Evolutionary conservation across 306 rosid species (phyloP), one percentile per base, ranked within the genome.

Genomic region (Cicer arietinum): DNA sequence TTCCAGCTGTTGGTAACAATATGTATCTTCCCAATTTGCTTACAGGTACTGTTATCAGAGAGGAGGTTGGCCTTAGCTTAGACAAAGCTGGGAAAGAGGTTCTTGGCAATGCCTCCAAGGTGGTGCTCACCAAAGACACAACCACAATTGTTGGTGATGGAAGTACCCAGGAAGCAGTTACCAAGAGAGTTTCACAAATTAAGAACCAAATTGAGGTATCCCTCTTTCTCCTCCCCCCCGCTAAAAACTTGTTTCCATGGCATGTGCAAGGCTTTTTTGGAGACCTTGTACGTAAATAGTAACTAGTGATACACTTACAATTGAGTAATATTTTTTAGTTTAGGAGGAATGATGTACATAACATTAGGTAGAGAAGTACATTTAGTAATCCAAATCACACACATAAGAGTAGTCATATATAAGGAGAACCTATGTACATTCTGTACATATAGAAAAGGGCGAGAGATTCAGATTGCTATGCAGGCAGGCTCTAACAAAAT

Each of bases 71-170:
- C 60, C 97, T 94, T 75, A 57, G 91, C 14, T 77, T 94, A 25
- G 99, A 94, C 87, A 92, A 90, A 76, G 97, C 84, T 66, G 99
- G 92, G 44, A 94, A 90, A 70, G 97, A 91, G 80, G 97, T 94
- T 62, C 84, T 94, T 4, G 99, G 99, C 12, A 80, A 79, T 9
- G 99, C 99, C 47, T 87, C 99, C 52, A 94, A 94, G 90, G 92
- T 90, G 69, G 99, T 94, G 75, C 99, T 94, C 42, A 94, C 99
- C 30, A 94, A 94, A 82, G 99, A 94, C 79, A 71, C 81, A 62
- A 89, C 98, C 63, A 94, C 96, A 25, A 85, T 94, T 67, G 96
- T 94, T 72, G 99, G 99, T 73, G 99, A 94, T 41, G 99, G 99
- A 77, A 91, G 95, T 85, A 92, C 97, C 56, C 97, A 94, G 75